Evolutionary conservation across 495 filamentous ascomycete genomes (phyloP), one percentile per base, ranked within the genome.

Genomic region (Trichoderma reesei): DNA sequence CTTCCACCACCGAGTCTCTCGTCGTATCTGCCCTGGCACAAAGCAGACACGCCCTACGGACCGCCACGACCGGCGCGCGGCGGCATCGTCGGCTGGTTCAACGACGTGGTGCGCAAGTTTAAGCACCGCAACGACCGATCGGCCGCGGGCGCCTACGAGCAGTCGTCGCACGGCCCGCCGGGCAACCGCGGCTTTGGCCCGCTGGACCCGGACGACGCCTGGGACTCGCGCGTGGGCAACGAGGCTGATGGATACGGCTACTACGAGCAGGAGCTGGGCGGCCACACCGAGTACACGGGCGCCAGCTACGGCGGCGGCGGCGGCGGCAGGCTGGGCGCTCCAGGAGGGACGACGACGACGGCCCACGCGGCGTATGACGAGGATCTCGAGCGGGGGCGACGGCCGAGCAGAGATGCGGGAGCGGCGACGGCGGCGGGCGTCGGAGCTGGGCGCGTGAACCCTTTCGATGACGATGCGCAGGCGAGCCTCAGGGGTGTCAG

Each of bases 191-290:
- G 78, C 44, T 79, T 78, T 72, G 77, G 78, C 41, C 69, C 79
- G 20, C 75, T 88, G 36, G 88, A 90, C 69, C 87, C 86, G 0
- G 88, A 90, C 71, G 86, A 88, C 65, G 86, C 88, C 33, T 90
- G 88, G 88, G 86, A 89, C 75, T 67, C 86, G 60, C 70, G 85
- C 41, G 87, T 90, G 4, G 85, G 84, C 41, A 75, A 80, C 61
- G 86, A 87, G 69, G 82, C 80, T 14, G 82, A 84, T 68, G 73
- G 67, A 1, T 83, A 84, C 69, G 81, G 76, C 14, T 84, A 86
- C 67, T 84, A 86, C 65, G 80, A 89, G 66, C 81, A 86, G 68
- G 88, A 90, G 72, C 70, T 83, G 8, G 79, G 79, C 0, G 63
- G 51, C 16, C 51, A 56, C 31, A 56, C 51, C 8, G 51, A 56